Base-by-base conservation (phyloP, 2,329 filamentous ascomycete genomes). In the Daldinia sp. region DNA sequence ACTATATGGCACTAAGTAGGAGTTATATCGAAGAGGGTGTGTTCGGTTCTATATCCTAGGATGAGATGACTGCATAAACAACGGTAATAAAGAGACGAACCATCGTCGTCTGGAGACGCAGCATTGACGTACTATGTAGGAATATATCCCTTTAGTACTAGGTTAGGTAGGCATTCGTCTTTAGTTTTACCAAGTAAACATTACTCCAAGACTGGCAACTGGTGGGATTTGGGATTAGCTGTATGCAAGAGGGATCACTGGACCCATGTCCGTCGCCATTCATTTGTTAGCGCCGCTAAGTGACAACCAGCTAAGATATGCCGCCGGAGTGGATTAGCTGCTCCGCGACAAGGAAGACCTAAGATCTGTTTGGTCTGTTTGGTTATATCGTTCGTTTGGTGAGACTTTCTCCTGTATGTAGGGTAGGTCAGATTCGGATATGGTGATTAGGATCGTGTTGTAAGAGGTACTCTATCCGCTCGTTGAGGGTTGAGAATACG, bases 31-130 rank as follows among this genome's bases (percentile, higher is more conserved):
- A 53, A 51, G 39, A 56, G 57, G 53, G 66, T 57, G 60, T 64
- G 60, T 64, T 65, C 51, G 67, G 69, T 57, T 70, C 64, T 42
- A 58, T 72, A 65, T 63, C 56, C 69, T 70, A 60, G 65, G 72
- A 69, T 65, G 63, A 69, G 68, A 67, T 70, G 61, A 71, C 66
- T 72, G 72, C 72, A 73, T 72, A 26, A 67, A 60, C 26, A 66
- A 68, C 41, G 68, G 63, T 53, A 69, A 63, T 67, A 39, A 67
- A 67, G 69, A 68, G 70, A 68, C 73, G 66, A 71, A 69, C 61
- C 50, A 37, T 72, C 55, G 44, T 63, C 35, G 57, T 63, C 44
- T 57, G 54, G 56, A 42, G 61, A 72, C 65, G 73, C 67, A 71
- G 69, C 67, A 69, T 73, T 72, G 65, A 73, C 67, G 69, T 39